Base-by-base conservation (phyloP, 495 filamentous ascomycete genomes). In the Neurospora pannonica region DNA sequence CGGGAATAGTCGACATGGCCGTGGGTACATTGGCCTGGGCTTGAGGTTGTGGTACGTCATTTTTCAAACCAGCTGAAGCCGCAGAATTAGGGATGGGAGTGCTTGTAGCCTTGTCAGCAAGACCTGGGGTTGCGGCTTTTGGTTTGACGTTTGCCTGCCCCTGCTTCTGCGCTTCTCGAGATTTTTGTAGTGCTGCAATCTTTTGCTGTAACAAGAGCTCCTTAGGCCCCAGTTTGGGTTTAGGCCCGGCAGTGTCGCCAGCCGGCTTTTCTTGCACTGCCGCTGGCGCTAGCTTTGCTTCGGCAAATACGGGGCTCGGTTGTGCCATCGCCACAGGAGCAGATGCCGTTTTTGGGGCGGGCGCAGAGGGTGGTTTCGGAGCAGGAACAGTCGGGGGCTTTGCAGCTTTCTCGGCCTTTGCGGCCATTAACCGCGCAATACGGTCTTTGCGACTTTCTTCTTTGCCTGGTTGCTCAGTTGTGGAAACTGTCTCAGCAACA, bases 381-480 rank as follows among this genome's bases (percentile, higher is more conserved):
- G 15, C 54, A 67, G 54, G 13, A 6, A 31, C 28, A 11, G 71
- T 15, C 17, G 71, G 24, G 11, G 72, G 73, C 40, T 75, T 73
- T 15, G 75, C 36, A 17, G 75, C 76, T 74, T 84, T 85, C 28
- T 79, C 77, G 31, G 78, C 83, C 77, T 84, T 88, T 48, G 85
- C 90, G 46, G 93, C 92, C 70, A 93, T 85, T 78, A 93, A 89
- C 60, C 89, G 87, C 21, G 92, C 92, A 77, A 93, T 93, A 48
- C 92, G 87, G 74, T 94, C 92, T 75, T 94, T 94, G 38, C 92
- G 87, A 76, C 93, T 91, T 77, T 93, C 84, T 9, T 88, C 86
- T 75, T 89, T 90, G 5, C 74, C 75, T 8, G 79, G 76, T 19
- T 77, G 70, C 75, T 71, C 71, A 79, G 83, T 13, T 72, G 54